A percentile compares a stretch with the other conserved stretches of the same genome.
Evolutionary conservation across 306 rosid genomes (phyloP).

Genomic region (Notholithocarpus densiflorus): DNA sequence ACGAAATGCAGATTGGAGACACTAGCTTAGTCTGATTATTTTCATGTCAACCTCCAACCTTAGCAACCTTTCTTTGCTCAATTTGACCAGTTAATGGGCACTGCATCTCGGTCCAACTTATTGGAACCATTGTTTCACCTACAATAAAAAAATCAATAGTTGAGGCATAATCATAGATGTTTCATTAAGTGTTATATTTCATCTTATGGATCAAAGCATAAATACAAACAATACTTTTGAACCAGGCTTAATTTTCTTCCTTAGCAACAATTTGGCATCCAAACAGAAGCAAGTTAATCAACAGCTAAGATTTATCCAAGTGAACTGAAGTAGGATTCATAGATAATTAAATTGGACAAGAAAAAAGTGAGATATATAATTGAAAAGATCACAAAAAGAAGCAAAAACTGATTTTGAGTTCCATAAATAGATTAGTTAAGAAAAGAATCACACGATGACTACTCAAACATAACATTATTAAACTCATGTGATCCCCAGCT

Average conservation of each 20-base stretch:
- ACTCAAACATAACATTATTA: background rate
- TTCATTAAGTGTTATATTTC: background rate
- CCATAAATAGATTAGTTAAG: background rate
- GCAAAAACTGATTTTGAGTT: background rate
- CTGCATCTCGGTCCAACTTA: conserved; percentile 95
- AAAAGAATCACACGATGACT: background rate
- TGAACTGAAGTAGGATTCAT: background rate
- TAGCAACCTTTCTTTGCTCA: conserved; percentile 88
- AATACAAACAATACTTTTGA: background rate
- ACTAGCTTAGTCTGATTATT: background rate
- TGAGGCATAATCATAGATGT: conserved; percentile 16
- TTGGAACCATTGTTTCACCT: conserved; percentile 84
- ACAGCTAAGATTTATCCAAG: background rate
- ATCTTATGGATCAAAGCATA: background rate
- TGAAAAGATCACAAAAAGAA: background rate
- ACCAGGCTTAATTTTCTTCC: background rate
- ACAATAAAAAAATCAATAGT: conserved; percentile 14
- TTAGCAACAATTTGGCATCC: background rate
- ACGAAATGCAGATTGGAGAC: background rate
- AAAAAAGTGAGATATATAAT: background rate
- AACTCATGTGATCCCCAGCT: background rate
- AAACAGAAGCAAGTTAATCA: background rate
- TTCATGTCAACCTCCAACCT: conserved; percentile 53
- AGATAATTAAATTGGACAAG: background rate
- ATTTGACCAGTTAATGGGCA: conserved; percentile 81